phyloP scores from a whole-genome alignment of 306 rosid species.

The Dryas alaskensis region DNA sequence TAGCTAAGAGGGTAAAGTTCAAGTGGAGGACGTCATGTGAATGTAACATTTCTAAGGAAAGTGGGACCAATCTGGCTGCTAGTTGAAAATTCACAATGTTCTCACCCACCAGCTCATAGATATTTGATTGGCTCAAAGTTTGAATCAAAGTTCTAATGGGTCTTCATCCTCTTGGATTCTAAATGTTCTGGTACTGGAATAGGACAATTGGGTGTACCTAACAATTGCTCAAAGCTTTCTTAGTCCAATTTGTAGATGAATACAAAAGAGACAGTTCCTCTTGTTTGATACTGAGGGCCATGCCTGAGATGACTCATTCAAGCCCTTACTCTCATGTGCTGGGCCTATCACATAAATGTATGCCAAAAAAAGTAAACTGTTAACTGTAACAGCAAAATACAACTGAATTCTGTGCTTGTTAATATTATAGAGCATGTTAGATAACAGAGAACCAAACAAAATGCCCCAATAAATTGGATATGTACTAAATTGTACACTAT shows the following conservation, averaged over 20 bases:
- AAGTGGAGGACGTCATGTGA: neutral
- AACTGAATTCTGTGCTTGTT: neutral
- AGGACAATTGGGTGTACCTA: neutral
- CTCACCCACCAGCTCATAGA: neutral
- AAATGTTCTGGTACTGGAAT: neutral
- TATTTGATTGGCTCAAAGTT: too few relatives aligned
- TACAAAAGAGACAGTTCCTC: neutral
- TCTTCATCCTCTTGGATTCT: neutral
- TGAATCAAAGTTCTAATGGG: neutral
- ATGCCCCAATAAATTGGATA: conserved; percentile 11
- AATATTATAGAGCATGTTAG: neutral
- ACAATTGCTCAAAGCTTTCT: neutral
- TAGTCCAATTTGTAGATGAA: neutral
- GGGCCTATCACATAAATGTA: too few relatives aligned
- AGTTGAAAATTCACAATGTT: neutral
- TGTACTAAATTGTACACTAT: conserved; percentile 37
- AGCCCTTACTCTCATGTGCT: too few relatives aligned
- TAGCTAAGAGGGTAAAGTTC: conserved; percentile 1
- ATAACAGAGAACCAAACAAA: neutral
- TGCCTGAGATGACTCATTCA: too few relatives aligned
- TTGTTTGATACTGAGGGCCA: too few relatives aligned
- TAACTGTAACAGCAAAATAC: neutral
- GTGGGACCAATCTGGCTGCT: conserved; percentile 13
- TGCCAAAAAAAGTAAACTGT: neutral
- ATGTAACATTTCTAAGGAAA: neutral